Evolutionary conservation across 1,284 basidiomycete genomes (phyloP).

Genomic region (Fomitopsis schrenkii): DNA sequence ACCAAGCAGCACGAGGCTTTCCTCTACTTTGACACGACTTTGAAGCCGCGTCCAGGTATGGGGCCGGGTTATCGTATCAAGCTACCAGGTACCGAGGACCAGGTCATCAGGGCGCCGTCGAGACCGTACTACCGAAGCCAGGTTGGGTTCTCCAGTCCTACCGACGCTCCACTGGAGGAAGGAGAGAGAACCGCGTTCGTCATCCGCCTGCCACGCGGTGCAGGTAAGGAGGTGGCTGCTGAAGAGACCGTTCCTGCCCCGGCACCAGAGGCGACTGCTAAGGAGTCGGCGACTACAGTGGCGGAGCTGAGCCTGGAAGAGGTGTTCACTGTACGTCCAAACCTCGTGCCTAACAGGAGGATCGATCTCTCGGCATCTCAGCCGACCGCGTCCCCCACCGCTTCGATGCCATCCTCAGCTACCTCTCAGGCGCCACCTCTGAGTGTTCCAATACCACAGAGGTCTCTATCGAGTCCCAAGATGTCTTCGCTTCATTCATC

Average conservation of each 20-base stretch:
- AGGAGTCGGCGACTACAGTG: conserved; percentile 26
- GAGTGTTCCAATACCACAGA: not conserved
- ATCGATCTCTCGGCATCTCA: conserved; percentile 8
- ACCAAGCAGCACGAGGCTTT: conserved; percentile 74
- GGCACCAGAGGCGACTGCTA: conserved; percentile 8
- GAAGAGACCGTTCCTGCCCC: conserved; percentile 7
- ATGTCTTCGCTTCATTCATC: not conserved
- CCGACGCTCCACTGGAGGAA: conserved; percentile 25
- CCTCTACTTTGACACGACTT: conserved; percentile 56
- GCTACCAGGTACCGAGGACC: conserved; percentile 43
- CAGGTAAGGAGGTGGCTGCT: conserved; percentile 27
- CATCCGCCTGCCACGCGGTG: conserved; percentile 49
- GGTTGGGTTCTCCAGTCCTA: conserved; percentile 2
- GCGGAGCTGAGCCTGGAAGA: conserved; percentile 46
- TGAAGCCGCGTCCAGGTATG: conserved; percentile 53
- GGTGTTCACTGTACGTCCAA: conserved; percentile 51
- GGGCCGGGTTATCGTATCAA: conserved; percentile 54
- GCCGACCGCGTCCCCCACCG: not conserved
- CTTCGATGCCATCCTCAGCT: not conserved
- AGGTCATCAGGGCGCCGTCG: conserved; percentile 26
- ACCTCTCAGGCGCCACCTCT: not conserved
- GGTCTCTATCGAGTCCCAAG: not conserved
- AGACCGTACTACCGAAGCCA: conserved; percentile 10
- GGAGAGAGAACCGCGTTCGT: conserved; percentile 42
- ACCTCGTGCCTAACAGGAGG: conserved; percentile 29